Base-by-base conservation (phyloP, 2,329 filamentous ascomycete genomes). In the Grosmannia serpens region DNA sequence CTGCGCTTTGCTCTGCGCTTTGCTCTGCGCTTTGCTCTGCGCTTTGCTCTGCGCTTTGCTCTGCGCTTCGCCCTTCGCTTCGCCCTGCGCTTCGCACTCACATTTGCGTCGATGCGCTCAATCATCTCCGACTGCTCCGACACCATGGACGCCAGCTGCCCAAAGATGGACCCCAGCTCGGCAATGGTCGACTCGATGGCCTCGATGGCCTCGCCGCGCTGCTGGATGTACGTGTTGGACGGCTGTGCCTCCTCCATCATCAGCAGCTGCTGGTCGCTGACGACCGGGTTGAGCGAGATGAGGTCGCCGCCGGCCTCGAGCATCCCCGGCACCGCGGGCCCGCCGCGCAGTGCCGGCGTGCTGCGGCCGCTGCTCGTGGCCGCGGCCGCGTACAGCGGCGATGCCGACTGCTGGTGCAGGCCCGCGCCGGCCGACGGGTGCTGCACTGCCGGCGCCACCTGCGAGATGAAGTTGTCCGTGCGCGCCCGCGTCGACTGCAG, bases 61-160 rank as follows among this genome's bases (percentile, higher is more conserved):
- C 33, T 35, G 4, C 33, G 10, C 1, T 35, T 13, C 15, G 33
- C 33, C 33, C 10, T 35, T 13, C 15, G 10, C 33, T 11, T 4
- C 35, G 10, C 35, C 13, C 13, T 38, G n/a, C n/a, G n/a, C 35
- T 33, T 11, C 31, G 35, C 26, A 64, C 62, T 31, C 47, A 64
- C 63, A 56, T 66, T 66, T 24, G 65, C 65, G 46, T 66, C 65
- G 44, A 66, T 66, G 44, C 64, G 64, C 58, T 66, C 62, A 64
- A 99, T 95, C 87, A 96, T 95, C 73, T 96, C 94, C 62, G 89
- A 90, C 74, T 99, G 94, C 71, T 99, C 92, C 58, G 88, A 90
- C 33, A 99, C 94, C 94, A 99, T 97, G 64, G 89, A 86, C 41
- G 94, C 92, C 55, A 99, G 76, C 72, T 99, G 59, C 2, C 59